Base-by-base conservation (phyloP, 1,139 yeast genomes). In the Dujonia santamariae region DNA sequence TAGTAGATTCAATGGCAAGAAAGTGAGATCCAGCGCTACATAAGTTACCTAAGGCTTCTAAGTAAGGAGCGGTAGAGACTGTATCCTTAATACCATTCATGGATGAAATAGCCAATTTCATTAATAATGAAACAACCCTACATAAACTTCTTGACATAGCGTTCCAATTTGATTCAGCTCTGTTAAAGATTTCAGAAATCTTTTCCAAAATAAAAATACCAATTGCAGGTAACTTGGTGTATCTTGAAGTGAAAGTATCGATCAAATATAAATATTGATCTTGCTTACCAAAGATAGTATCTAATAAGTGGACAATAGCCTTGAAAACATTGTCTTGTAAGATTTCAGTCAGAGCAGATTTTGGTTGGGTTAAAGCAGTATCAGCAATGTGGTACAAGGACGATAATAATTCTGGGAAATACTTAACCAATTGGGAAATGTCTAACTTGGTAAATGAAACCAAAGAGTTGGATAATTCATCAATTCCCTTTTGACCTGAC, bases 251-350 rank as follows among this genome's bases (percentile, higher is more conserved):
- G 44, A 78, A 79, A 14, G 66, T 62, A 32, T 78, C 78, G 44
- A 80, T 65, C 50, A 79, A 51, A 41, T 75, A 73, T 30, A 73
- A 61, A 54, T 78, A 78, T 47, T 78, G 84, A 39, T 78, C 81
- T 50, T 79, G 81, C 51, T 79, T 75, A 6, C 84, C 85, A 45
- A 80, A 64, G n/a, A 79, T 67, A 29, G 78, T 67, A 54, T 81
- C 86, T 29, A 82, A 55, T 38, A 80, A 59, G 44, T 78, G 81
- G 27, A 80, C 72, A 30, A 78, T 63, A 2, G 83, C 73, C 46
- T 74, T 75, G 52, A 80, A 80, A 7, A 56, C 42, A 41, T 60
- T 58, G 28, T 64, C 71, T 35, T 53, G 60, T 22, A 68, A 53
- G 30, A 60, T 60, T 35, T 64, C 70, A 43, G 54, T 49, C 34